These are phyloP conservation scores for Clathrospora elynae DNA, from an alignment of 2,329 filamentous ascomycete species.

Conservation along the genomic window DNA sequence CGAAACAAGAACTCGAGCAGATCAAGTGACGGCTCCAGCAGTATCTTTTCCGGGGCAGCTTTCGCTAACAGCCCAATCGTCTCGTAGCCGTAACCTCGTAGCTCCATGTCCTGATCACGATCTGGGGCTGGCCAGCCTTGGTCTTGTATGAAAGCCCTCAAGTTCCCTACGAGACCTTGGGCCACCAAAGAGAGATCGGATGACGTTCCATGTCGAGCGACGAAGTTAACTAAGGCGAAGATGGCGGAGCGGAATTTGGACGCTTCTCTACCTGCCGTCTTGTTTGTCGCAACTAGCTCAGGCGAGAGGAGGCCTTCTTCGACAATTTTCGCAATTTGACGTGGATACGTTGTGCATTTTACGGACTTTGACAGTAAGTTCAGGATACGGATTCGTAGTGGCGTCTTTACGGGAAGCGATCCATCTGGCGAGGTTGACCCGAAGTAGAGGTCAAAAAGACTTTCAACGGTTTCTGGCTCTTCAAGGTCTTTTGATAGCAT, in stretches of 20 bases:
- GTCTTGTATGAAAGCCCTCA: constrained; percentile 74
- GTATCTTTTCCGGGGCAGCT: constrained; percentile 64
- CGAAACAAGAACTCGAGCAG: constrained; percentile 79
- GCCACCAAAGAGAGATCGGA: constrained; percentile 69
- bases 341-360: constrained; percentile 70
- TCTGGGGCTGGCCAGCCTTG: constrained; percentile 80
- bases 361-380: constrained; percentile 76
- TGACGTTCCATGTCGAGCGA: constrained; percentile 72
- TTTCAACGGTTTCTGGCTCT: constrained; percentile 63
- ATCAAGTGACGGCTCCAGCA: constrained; percentile 58
- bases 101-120: constrained; percentile 61
- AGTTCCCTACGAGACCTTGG: constrained; percentile 67
- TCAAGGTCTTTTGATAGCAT: constrained; percentile 73
- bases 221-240: constrained; percentile 86
- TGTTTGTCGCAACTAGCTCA: constrained; percentile 40
- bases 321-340: constrained; percentile 71
- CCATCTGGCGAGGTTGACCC: constrained; percentile 53
- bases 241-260: constrained; percentile 80
- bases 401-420: constrained; percentile 58
- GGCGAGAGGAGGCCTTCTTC: constrained; percentile 64
- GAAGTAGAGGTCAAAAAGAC: constrained; percentile 75
- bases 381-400: constrained; percentile 79
- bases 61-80: constrained; percentile 81
- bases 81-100: constrained; percentile 85
- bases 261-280: constrained; percentile 69